Percentiles rank a stretch among this genome's conserved stretches.
Evolutionary conservation across 495 filamentous ascomycete genomes (phyloP).

Genomic region (Apiosordaria backusii): DNA sequence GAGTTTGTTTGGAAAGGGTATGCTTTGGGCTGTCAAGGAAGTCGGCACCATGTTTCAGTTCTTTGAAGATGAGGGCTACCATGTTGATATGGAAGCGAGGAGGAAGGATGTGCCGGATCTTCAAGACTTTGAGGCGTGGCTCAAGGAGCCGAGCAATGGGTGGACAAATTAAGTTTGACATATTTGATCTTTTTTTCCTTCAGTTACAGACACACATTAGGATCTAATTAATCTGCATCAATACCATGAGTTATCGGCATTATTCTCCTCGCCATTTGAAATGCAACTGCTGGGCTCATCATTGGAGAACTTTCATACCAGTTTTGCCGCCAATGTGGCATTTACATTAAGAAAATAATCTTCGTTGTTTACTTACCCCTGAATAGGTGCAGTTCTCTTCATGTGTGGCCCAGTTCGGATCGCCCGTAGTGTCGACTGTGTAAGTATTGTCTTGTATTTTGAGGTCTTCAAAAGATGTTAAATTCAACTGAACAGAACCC

Average conservation of each 20-base stretch:
- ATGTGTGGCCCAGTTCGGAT: neutral
- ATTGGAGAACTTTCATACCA: too few relatives aligned
- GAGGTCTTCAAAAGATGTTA: neutral
- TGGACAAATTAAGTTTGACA: neutral
- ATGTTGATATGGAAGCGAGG: conserved; percentile 53
- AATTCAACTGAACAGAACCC: neutral
- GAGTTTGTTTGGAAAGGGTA: conserved; percentile 34
- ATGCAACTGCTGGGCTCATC: too few relatives aligned
- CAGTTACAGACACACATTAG: neutral
- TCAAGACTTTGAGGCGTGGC: conserved; percentile 58
- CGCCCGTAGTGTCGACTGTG: neutral
- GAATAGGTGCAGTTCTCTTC: neutral
- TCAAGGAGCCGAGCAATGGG: conserved; percentile 52
- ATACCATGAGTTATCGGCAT: too few relatives aligned
- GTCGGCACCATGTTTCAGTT: conserved; percentile 60
- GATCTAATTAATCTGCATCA: too few relatives aligned
- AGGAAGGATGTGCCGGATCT: conserved; percentile 49
- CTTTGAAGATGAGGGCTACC: conserved; percentile 60
- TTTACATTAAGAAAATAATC: too few relatives aligned
- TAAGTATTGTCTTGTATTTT: neutral
- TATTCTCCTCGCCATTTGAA: too few relatives aligned
- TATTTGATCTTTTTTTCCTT: neutral
- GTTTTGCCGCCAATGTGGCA: too few relatives aligned
- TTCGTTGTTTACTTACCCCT: neutral
- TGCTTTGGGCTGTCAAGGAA: conserved; percentile 50